Base-by-base conservation (phyloP, 352 stramenopile species). In the Hyaloperonospora brassicae region DNA sequence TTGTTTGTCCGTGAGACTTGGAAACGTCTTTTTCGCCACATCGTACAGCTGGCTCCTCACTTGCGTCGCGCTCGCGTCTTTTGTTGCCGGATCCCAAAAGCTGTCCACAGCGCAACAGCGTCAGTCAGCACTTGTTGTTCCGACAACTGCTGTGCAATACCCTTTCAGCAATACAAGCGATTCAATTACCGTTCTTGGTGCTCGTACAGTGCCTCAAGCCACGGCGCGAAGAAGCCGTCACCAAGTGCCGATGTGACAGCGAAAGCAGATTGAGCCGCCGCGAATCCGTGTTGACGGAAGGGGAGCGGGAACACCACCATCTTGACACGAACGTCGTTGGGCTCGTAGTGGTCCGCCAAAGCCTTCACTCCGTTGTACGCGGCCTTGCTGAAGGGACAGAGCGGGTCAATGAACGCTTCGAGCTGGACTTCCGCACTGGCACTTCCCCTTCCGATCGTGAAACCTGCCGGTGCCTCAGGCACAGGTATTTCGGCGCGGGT, bases 401-500 rank as follows among this genome's bases (percentile, higher is more conserved):
- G 72, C 70, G 89, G 55, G 43, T 89, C 82, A 22, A 92, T 61
- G 64, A 85, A 92, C 50, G 81, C 83, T 57, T 92, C 82, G 25
- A 92, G 64, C 53, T 89, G 82, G 24, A 88, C 75, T 39, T 70
- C 65, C 0, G 82, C 79, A 1, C 52, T 45, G 0, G 68, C 72
- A 11, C 40, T 66, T 6, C 82, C 77, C 10, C 62, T 38, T 1
- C 75, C 78, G n/a, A 84, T 73, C 9, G 72, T 81, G 44, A 89
- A 92, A 0, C 82, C 82, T 10, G 74, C 77, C 0, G 70, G 77
- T 21, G 75, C 69, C 4, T 53, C 49, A 6, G 79, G 82, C 45
- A 92, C 72, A 31, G 73, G 76, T 7, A 88, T 64, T 53, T 88
- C 77, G 36, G 71, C 74, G 14, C 1, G 11, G 22, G 34, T 48